A percentile compares a stretch with the other conserved stretches of the same genome.
phyloP scores from a whole-genome alignment of 306 rosid genomes.

The Leucaena leucocephala region DNA sequence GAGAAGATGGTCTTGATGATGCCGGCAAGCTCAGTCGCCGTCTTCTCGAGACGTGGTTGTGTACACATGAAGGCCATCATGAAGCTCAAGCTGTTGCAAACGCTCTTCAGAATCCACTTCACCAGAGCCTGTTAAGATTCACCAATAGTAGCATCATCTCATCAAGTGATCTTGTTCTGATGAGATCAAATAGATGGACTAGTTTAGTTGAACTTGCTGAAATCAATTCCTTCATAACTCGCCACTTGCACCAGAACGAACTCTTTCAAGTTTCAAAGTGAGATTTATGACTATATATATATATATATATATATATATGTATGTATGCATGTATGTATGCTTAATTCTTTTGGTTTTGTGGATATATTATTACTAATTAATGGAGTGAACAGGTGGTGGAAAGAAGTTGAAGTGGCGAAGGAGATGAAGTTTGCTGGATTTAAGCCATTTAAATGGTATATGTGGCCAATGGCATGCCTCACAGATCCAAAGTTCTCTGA shows the following conservation, averaged over 20 bases:
- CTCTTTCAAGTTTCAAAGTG: not conserved
- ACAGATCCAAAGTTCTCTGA: constrained; percentile 42
- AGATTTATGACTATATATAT: not conserved
- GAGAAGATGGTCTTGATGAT: constrained; percentile 52
- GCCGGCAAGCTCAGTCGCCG: constrained; percentile 40
- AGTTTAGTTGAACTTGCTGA: constrained; percentile 31
- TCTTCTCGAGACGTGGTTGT: constrained; percentile 36
- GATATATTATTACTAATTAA: not conserved
- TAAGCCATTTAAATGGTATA: constrained; percentile 55
- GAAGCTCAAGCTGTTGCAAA: constrained; percentile 16
- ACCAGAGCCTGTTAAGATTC: constrained; percentile 49
- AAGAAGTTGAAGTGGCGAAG: constrained; percentile 7
- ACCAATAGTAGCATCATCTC: constrained; percentile 23
- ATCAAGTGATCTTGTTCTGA: not conserved
- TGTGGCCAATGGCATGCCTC: constrained; percentile 47
- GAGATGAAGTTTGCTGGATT: constrained; percentile 38
- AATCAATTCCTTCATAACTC: not conserved
- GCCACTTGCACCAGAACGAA: not conserved
- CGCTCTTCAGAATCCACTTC: constrained; percentile 44
- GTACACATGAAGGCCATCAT: constrained; percentile 36
- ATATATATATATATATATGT: too few species aligned
- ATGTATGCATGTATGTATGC: too few species aligned
- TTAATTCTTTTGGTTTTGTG: too few species aligned
- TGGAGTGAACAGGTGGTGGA: not conserved
- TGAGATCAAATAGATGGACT: constrained; percentile 30